A percentile compares a stretch with the other conserved stretches of the same genome.
These are phyloP conservation scores for Strobilomyces dryophilus DNA, from an alignment of 768 basidiomycete genomes.

Conservation along the genomic window DNA sequence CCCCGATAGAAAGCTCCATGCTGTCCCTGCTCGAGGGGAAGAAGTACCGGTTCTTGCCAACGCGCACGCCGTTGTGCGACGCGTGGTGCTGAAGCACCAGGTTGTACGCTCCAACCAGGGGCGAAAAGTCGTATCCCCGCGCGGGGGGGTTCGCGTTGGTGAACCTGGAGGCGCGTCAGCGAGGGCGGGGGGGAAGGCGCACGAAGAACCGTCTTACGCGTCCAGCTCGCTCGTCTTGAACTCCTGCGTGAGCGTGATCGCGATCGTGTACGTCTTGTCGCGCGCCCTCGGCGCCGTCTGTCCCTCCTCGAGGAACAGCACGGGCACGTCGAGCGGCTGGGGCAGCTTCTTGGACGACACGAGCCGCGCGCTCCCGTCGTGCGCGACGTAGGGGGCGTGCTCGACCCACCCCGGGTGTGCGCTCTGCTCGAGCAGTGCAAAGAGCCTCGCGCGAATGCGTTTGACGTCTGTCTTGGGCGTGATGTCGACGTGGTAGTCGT, in stretches of 20 bases:
- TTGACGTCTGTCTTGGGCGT: constrained; percentile 33
- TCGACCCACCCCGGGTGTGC: constrained; percentile 34
- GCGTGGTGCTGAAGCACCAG: constrained; percentile 44
- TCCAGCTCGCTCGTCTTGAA: constrained; percentile 29
- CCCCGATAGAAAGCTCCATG: constrained; percentile 32
- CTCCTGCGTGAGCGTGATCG: constrained; percentile 30
- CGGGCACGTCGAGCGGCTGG: constrained; percentile 29
- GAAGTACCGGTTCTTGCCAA: constrained; percentile 51
- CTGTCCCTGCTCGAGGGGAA: constrained; percentile 32
- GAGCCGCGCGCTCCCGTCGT: constrained; percentile 42
- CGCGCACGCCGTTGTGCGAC: constrained; percentile 40
- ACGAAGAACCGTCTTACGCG: constrained; percentile 27
- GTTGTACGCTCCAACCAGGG: constrained; percentile 44
- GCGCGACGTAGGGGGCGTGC: constrained; percentile 32
- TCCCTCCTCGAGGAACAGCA: constrained; percentile 41
- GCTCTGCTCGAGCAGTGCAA: constrained; percentile 40
- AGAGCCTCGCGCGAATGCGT: constrained; percentile 39
- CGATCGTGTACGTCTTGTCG: constrained; percentile 36
- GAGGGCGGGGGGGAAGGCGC: not conserved
- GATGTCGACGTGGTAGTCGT: constrained; percentile 43
- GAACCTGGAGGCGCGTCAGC: constrained; percentile 29
- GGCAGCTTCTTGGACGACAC: constrained; percentile 38
- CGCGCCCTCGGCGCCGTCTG: constrained; percentile 28
- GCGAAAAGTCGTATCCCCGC: constrained; percentile 39
- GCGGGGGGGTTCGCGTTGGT: constrained; percentile 35